phyloP scores from a whole-genome alignment of 2,329 filamentous ascomycete genomes.

The Pezicula neosporulosa region DNA sequence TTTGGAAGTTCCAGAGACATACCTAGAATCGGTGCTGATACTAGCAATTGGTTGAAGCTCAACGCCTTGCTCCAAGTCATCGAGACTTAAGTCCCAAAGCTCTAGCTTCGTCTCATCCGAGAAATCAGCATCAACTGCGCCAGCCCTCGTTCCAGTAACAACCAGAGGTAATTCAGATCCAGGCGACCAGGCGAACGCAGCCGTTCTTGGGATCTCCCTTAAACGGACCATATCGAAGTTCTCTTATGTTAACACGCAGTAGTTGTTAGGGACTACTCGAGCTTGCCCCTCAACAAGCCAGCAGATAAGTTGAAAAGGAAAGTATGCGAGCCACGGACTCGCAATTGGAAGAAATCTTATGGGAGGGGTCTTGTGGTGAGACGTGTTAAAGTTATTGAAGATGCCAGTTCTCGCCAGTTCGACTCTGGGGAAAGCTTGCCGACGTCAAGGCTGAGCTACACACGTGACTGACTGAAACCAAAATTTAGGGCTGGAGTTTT shows the following conservation, averaged over 20 bases:
- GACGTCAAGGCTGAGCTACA: not conserved
- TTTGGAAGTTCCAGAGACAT: conserved; percentile 24
- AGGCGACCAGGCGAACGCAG: conserved; percentile 95
- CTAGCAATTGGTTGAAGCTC: conserved; percentile 85
- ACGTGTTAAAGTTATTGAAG: not conserved
- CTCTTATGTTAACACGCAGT: conserved; percentile 4
- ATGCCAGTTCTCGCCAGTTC: not conserved
- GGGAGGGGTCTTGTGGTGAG: not conserved
- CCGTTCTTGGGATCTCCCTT: conserved; percentile 93
- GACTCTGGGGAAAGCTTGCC: not conserved
- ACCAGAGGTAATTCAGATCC: conserved; percentile 75
- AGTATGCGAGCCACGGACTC: conserved; percentile 2
- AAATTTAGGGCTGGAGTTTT: too few species aligned
- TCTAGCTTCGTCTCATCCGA: conserved; percentile 96
- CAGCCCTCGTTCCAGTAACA: conserved; percentile 90
- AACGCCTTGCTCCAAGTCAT: conserved; percentile 68
- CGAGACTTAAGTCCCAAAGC: conserved; percentile 89
- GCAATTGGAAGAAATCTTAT: not conserved
- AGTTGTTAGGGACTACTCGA: not conserved
- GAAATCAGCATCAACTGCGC: conserved; percentile 94
- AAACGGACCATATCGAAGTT: conserved; percentile 77
- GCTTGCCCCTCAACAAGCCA: conserved; percentile 5
- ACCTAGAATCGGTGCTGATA: conserved; percentile 88
- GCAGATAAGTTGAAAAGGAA: conserved; percentile 10
- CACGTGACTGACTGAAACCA: too few species aligned